phyloP scores from a whole-genome alignment of 306 rosid genomes.

The Nissolia schottii region DNA sequence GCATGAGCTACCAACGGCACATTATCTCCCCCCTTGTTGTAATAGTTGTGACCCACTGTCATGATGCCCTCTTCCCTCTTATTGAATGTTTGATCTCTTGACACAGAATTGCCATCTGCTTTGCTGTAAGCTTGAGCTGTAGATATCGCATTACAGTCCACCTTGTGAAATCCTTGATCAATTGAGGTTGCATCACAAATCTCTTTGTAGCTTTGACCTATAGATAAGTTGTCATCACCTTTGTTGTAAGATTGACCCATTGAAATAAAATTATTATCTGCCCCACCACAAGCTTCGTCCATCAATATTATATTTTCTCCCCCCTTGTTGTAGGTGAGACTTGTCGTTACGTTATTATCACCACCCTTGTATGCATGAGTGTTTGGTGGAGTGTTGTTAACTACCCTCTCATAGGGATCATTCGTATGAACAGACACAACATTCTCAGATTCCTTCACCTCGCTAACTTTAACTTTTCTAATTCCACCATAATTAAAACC shows the following conservation, averaged over 20 bases:
- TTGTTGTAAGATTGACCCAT: constrained; percentile 41
- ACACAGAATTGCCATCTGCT: constrained; percentile 29
- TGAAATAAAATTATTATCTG: constrained; percentile 43
- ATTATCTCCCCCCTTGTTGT: constrained; percentile 23
- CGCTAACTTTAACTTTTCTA: constrained; percentile 54
- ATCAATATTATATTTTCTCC: constrained; percentile 32
- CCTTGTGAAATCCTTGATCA: constrained; percentile 25
- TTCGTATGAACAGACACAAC: constrained; percentile 22
- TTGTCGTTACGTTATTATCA: constrained; percentile 34
- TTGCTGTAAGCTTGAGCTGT: constrained; percentile 41
- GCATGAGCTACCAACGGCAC: constrained; percentile 35
- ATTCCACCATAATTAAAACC: constrained; percentile 47
- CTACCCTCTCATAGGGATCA: constrained; percentile 30
- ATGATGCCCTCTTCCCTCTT: constrained; percentile 30
- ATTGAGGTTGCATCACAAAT: constrained; percentile 9
- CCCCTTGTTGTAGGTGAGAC: constrained; percentile 42
- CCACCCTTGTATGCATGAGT: constrained; percentile 20
- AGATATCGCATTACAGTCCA: constrained; percentile 32
- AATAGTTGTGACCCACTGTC: constrained; percentile 30
- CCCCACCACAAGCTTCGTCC: constrained; percentile 40
- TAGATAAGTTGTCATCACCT: constrained; percentile 28
- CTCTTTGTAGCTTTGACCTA: constrained; percentile 40
- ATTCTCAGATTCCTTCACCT: constrained; percentile 61
- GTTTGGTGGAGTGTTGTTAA: constrained; percentile 14
- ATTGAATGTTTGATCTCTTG: constrained; percentile 34